Evolutionary conservation across 371 early-diverging fungal species (phyloP).

Genomic region (Mortierella sp.): DNA sequence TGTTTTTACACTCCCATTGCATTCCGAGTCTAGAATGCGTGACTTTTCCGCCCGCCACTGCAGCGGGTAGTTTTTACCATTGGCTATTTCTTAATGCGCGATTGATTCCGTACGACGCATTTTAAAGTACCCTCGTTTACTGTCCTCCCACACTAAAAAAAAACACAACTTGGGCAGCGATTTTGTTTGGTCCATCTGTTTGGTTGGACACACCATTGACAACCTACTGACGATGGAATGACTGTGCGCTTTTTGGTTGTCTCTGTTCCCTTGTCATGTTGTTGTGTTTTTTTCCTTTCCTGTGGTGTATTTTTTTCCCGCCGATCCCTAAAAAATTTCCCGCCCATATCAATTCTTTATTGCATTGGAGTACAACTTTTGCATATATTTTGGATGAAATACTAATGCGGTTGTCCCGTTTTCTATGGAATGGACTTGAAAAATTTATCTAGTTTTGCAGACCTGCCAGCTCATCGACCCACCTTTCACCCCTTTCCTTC

Average conservation of each 20-base stretch:
- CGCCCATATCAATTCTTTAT: slow-evolving; percentile 22
- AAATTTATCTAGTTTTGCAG: slow-evolving; percentile 8
- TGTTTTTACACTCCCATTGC: background rate
- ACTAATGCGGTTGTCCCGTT: slow-evolving; percentile 22
- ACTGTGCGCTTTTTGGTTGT: slow-evolving; percentile 16
- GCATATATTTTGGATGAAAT: background rate
- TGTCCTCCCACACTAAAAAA: slow-evolving; percentile 6
- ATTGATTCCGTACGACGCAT: slow-evolving; percentile 23
- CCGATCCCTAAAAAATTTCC: slow-evolving; percentile 25
- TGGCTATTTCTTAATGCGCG: slow-evolving; percentile 1
- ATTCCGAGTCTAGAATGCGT: slow-evolving; percentile 24
- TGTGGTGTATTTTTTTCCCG: slow-evolving; percentile 31
- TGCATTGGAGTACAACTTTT: background rate
- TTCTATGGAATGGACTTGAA: slow-evolving; percentile 12
- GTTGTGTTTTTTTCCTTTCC: slow-evolving; percentile 2
- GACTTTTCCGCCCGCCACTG: slow-evolving; percentile 20
- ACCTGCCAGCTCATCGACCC: slow-evolving; percentile 6
- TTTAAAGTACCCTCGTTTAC: slow-evolving; percentile 27
- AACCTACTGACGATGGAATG: slow-evolving; percentile 6
- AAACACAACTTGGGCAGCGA: background rate
- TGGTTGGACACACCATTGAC: too few relatives aligned
- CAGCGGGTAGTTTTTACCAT: slow-evolving; percentile 14
- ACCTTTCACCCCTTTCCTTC: slow-evolving; percentile 51
- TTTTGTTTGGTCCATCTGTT: background rate
- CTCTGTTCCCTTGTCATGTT: too few relatives aligned